Conservation (phyloP, 1,139 yeast genomes). For the Geotrichum citri-aurantii region DNA sequence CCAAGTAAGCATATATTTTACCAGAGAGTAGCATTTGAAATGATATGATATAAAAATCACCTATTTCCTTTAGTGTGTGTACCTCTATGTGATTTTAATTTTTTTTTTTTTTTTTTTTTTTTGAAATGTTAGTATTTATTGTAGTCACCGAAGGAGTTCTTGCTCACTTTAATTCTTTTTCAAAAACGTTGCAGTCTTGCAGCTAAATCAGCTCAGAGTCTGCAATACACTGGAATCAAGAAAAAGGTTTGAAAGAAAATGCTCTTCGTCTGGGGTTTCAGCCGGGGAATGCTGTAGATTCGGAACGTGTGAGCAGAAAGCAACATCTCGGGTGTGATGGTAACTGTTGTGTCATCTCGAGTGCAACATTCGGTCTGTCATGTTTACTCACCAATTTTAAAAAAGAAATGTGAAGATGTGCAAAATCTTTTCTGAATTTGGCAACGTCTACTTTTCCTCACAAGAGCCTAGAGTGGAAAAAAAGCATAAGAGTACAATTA, state of each 20-base stretch:
- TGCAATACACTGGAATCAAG: background rate
- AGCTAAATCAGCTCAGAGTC: background rate
- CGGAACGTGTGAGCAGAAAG: background rate
- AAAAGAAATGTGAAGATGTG: background rate
- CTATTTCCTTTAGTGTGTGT: background rate
- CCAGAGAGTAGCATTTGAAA: no score
- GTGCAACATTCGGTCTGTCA: background rate
- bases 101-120: no score
- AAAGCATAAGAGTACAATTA: no score
- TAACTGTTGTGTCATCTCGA: background rate
- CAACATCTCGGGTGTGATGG: background rate
- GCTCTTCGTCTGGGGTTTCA: background rate
- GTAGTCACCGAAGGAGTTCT: no score
- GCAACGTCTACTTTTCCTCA: background rate
- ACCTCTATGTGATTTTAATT: no score
- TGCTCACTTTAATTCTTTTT: background rate
- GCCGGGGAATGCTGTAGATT: background rate
- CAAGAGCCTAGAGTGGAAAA: background rate
- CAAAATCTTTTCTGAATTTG: background rate
- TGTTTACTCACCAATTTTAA: background rate
- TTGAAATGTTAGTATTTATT: no score
- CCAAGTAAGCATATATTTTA: no score
- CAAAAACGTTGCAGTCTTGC: background rate
- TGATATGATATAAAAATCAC: no score
- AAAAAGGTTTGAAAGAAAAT: no score